Evolutionary conservation across 208 protist species (phyloP), one percentile per base, ranked within the genome.

Genomic region (Tetramitus jugosus): DNA sequence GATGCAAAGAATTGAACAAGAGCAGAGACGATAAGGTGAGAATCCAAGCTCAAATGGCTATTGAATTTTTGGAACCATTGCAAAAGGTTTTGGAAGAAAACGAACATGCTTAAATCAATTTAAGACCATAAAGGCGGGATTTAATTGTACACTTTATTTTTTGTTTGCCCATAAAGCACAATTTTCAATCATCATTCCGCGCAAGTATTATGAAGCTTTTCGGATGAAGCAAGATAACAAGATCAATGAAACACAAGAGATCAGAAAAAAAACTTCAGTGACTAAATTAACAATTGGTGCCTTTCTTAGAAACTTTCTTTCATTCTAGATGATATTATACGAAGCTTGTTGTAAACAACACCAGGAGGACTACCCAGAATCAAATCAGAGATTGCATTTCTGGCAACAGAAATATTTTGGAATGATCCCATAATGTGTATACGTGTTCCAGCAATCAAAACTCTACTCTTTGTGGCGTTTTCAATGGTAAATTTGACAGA

Each of bases 401-500:
- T 88, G 0, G 98, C 97, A 7, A 98, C 86, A 40, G 92, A 92
- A 76, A 99, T 99, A 85, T 99, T 98, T 75, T 91, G 86, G 76
- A 95, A 98, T 40, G 96, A 98, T 29, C 98, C 98, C 85, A 99
- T 93, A 67, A 99, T 92, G 88, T 98, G 97, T 60, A 99, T 95
- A 69, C 93, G 90, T 60, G 92, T 98, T 84, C 98, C 98, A 26
- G 96, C 97, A 33, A 99, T 83, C 1, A 99, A 97, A 77, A 99
- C 97, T 42, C 98, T 88, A 20, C 97, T 99, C 42, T 94, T 91
- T 10, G 97, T 99, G 1, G 97, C 90, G 82, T 99, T 99, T 85
- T 99, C 98, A 79, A 99, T 99, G 14, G 97, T 96, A 85, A 95
- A 99, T 88, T 99, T 99, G 1, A 96, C 99, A 85, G 98, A 97